These are phyloP conservation scores for Boletus insuetus DNA, from an alignment of 768 basidiomycete genomes.

Conservation along the genomic window DNA sequence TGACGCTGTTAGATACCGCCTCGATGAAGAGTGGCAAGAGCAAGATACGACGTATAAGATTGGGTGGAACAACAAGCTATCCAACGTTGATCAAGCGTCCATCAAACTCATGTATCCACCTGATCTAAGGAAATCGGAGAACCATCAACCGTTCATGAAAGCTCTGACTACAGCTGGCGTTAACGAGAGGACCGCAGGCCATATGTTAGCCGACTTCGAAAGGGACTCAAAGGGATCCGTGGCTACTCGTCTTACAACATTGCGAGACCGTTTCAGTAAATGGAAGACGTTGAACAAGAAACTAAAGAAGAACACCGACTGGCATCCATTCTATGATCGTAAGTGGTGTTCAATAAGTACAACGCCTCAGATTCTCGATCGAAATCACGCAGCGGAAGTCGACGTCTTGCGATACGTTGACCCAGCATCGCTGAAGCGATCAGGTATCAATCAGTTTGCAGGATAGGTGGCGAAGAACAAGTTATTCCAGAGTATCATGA, in stretches of 20 bases:
- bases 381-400: neutral
- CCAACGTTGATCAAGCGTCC: neutral
- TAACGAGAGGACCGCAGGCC: neutral
- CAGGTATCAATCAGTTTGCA: neutral
- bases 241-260: neutral
- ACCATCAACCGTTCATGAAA: neutral
- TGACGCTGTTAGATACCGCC: neutral
- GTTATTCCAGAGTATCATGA: neutral
- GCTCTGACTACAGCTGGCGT: neutral
- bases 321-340: too few species aligned
- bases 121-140: neutral
- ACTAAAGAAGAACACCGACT: too few species aligned
- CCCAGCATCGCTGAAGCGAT: neutral
- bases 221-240: accelerated
- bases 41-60: neutral
- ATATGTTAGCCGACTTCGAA: neutral
- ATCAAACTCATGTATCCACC: neutral
- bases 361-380: neutral
- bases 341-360: too few species aligned
- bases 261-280: neutral
- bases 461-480: neutral
- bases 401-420: neutral
- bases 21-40: neutral
- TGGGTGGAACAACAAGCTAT: neutral
- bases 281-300: neutral